phyloP scores from a whole-genome alignment of 371 early-diverging fungal genomes.

The Saksenaea vasiformis region DNA sequence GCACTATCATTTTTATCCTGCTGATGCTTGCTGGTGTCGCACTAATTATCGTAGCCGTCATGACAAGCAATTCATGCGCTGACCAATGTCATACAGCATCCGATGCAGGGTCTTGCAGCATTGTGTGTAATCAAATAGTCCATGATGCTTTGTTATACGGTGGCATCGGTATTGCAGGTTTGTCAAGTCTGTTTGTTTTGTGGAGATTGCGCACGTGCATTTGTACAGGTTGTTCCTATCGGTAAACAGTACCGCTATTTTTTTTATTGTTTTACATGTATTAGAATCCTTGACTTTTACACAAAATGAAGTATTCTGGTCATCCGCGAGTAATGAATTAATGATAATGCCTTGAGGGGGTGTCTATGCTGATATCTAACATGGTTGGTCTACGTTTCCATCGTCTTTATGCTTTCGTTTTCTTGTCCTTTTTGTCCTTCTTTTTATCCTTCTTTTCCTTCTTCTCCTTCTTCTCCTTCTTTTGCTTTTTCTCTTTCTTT shows the following conservation, averaged over 20 bases:
- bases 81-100: constrained; percentile 11
- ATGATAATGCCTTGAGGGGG: not conserved
- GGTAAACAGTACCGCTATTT: not conserved
- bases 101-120: not conserved
- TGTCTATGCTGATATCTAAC: not conserved
- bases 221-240: not conserved
- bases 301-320: too few species aligned
- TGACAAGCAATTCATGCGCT: constrained; percentile 16
- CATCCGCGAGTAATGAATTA: not conserved
- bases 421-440: constrained; percentile 17
- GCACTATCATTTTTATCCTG: constrained; percentile 17
- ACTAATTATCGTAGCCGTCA: constrained; percentile 22
- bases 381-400: not conserved
- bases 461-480: constrained; percentile 28
- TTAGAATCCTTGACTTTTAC: too few species aligned
- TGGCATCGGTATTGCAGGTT: constrained; percentile 30
- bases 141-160: constrained; percentile 35
- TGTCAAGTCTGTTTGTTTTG: constrained; percentile 15
- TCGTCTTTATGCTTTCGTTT: not conserved
- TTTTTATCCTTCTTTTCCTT: constrained; percentile 12
- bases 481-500: constrained; percentile 29
- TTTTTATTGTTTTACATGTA: not conserved
- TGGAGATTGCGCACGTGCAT: constrained; percentile 17
- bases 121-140: constrained; percentile 18
- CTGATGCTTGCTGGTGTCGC: constrained; percentile 23